Percentiles rank a stretch among this genome's conserved stretches.
These are phyloP conservation scores for Eimeria praecox DNA, from an alignment of 169 alveolate species.

Conservation along the genomic window DNA sequence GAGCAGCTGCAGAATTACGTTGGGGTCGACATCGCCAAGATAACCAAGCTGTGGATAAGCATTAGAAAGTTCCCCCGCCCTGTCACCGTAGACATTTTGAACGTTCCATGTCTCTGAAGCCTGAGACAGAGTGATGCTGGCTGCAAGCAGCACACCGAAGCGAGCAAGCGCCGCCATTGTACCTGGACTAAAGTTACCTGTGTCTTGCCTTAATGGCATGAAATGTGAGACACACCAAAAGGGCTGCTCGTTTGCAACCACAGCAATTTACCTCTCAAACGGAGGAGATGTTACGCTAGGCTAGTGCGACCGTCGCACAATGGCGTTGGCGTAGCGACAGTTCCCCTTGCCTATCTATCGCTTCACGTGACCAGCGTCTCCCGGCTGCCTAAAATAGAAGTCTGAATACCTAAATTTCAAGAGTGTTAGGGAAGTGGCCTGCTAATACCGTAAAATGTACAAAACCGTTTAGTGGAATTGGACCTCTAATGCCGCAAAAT, in stretches of 20 bases:
- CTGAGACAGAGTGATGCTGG: constrained; percentile 18
- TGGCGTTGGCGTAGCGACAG: neutral
- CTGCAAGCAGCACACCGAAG: constrained; percentile 31
- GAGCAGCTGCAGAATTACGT: constrained; percentile 24
- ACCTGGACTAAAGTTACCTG: constrained; percentile 1
- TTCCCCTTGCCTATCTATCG: constrained; percentile 17
- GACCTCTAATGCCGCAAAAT: too few species aligned
- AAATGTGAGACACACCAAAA: neutral
- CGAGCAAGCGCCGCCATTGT: constrained; percentile 19
- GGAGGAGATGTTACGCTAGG: neutral
- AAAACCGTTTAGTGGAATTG: neutral
- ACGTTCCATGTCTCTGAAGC: constrained; percentile 23
- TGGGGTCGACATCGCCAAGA: constrained; percentile 34
- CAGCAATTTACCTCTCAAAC: neutral
- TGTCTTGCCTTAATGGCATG: constrained; percentile 3
- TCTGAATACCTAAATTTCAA: neutral
- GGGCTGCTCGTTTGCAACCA: neutral
- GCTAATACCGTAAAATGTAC: neutral
- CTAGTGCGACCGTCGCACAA: neutral
- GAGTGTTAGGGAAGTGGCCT: neutral
- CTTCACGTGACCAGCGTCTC: neutral
- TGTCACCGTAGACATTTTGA: neutral
- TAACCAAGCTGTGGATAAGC: constrained; percentile 3
- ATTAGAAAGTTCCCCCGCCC: neutral
- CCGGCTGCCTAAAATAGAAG: neutral